These are phyloP conservation scores for Wallacemonas sp. DNA, from an alignment of 208 protist genomes.

Conservation along the genomic window DNA sequence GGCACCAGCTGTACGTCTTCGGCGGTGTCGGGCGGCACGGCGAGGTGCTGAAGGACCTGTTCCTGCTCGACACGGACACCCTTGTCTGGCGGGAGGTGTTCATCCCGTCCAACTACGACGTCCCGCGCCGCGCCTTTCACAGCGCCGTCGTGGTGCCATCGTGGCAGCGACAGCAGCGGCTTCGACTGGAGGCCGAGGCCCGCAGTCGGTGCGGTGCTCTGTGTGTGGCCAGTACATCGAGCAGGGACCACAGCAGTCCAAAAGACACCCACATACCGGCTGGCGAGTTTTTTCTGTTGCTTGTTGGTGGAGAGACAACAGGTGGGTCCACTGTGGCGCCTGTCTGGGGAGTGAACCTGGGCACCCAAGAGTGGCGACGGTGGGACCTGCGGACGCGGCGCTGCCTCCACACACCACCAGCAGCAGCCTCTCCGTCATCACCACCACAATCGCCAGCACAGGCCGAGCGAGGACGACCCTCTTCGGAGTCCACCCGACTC, in stretches of 20 bases:
- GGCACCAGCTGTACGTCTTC: slow-evolving; percentile 47
- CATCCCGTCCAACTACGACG: slow-evolving; percentile 36
- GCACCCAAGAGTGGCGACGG: background rate
- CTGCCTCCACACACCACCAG: background rate
- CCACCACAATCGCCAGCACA: background rate
- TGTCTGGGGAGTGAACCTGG: slow-evolving; percentile 37
- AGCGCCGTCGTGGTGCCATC: slow-evolving; percentile 29
- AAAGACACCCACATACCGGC: background rate
- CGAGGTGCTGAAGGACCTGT: slow-evolving; percentile 59
- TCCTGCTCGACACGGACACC: slow-evolving; percentile 59
- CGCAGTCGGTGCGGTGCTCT: no score
- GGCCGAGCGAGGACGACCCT: no score
- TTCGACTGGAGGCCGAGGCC: background rate
- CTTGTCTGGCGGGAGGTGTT: slow-evolving; percentile 81
- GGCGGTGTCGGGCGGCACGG: slow-evolving; percentile 51
- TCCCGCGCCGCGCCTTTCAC: slow-evolving; percentile 68
- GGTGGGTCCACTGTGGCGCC: slow-evolving; percentile 41
- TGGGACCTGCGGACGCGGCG: slow-evolving; percentile 1
- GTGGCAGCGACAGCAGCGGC: background rate
- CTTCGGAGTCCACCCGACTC: background rate
- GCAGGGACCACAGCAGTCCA: no score
- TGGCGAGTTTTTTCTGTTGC: slow-evolving; percentile 28
- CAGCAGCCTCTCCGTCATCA: no score
- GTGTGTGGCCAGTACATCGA: no score
- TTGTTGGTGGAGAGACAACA: slow-evolving; percentile 58